Base-by-base conservation (phyloP, 257 asterid species). In the Solanum medicagineum region DNA sequence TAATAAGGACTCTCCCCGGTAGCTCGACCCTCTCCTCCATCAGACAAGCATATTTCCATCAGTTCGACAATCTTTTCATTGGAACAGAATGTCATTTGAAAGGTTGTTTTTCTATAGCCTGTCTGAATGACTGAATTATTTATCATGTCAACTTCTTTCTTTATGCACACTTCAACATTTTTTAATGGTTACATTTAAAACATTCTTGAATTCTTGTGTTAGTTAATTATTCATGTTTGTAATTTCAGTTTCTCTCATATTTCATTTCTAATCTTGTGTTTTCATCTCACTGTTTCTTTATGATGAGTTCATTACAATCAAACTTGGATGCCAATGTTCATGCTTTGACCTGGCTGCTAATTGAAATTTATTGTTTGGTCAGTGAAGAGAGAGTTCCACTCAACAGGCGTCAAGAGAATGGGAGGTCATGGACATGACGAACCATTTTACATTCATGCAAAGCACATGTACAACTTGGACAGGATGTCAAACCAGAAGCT, bases 381-480 rank as follows among this genome's bases (percentile, higher is more conserved):
- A 94, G 97, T 82, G 87, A 88, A 83, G 85, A 90, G 94, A 91
- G 97, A 93, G 63, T 86, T 94, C 85, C 98, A 95, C 86, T 91
- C 99, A 85, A 94, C 94, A 19, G 85, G 91, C 13, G 87, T 90
- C 55, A 94, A 91, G 93, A 89, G 88, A 88, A 95, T 95, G 99
- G 97, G 98, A 79, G 97, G 95, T n/a, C 98, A 91, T 83, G 97
- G 97, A 22, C 97, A 95, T 44, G 97, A 94, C 10, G 98, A 92
- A 89, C 98, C 96, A 8, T 93, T 32, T 85, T 95, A 95, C 91
- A 89, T 95, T 62, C 99, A 95, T 20, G 94, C 98, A n/a, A 94
- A 95, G 89, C 98, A 93, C 93, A 95, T 95, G 98, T 94, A 94
- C 94, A 95, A 95, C 92, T 87, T 95, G 91, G 97, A 95, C 89